Conservation (phyloP, 331 rosid species). For the Spiraea crenata region DNA sequence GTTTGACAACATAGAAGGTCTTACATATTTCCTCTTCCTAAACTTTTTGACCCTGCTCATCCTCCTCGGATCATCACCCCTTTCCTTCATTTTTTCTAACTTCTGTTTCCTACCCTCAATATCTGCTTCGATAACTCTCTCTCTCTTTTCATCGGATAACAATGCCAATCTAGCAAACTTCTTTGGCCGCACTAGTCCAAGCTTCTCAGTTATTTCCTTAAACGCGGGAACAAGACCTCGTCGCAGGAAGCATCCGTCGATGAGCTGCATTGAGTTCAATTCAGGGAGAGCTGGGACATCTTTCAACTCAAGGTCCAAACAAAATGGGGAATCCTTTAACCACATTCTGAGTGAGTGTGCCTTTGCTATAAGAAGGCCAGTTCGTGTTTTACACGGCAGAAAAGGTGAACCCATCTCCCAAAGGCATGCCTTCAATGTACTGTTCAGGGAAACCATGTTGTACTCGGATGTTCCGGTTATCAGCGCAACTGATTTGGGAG, state of each 20-base stretch:
- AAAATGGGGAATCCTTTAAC: conserved; percentile 93
- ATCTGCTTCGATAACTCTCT: conserved; percentile 62
- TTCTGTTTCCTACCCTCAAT: conserved; percentile 71
- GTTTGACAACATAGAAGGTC: conserved; percentile 30
- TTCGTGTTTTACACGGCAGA: conserved; percentile 78
- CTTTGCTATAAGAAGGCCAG: conserved; percentile 84
- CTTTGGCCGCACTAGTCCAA: conserved; percentile 82
- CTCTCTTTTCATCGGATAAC: conserved; percentile 78
- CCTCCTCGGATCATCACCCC: conserved; percentile 34
- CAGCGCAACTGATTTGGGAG: conserved; percentile 88
- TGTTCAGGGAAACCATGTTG: conserved; percentile 81
- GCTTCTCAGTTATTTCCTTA: conserved; percentile 67
- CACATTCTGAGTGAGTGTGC: conserved; percentile 97
- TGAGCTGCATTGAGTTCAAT: conserved; percentile 69
- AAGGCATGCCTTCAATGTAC: conserved; percentile 78
- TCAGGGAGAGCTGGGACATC: conserved; percentile 62
- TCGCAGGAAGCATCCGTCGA: conserved; percentile 80
- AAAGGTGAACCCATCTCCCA: conserved; percentile 99
- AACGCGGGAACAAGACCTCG: conserved; percentile 90
- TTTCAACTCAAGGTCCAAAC: conserved; percentile 90
- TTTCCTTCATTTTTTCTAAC: conserved; percentile 64
- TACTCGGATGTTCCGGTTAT: conserved; percentile 91
- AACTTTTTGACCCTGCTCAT: conserved; percentile 42
- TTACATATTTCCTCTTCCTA: conserved; percentile 40
- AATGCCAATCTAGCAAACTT: conserved; percentile 86